Base-by-base conservation (phyloP, 2,329 filamentous ascomycete species). In the Pseudogymnoascus sp. region DNA sequence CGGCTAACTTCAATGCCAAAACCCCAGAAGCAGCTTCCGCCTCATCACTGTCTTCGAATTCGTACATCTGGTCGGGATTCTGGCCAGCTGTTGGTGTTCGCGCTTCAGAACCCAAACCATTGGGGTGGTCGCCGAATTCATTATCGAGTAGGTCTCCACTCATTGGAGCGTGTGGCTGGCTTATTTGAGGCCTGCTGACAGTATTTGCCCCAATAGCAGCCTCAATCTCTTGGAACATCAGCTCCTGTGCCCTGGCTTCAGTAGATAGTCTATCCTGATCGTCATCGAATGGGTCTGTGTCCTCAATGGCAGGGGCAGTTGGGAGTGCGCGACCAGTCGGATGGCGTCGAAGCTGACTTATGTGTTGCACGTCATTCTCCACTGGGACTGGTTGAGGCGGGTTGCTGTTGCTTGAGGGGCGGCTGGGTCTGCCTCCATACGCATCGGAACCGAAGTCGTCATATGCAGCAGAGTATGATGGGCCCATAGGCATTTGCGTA, bases 11-110 rank as follows among this genome's bases (percentile, higher is more conserved):
- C 82, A 97, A 86, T 68, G 92, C 92, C 72, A 90, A 84, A 61
- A 96, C 78, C 14, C 95, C 93, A 65, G 91, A 91, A 40, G 89
- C 87, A 18, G 89, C 93, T 74, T 97, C 93, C 0, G 89, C 86
- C 72, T 97, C 93, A 71, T 91, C 96, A 63, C 93, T 89, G 11
- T 81, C 81, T 29, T 81, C 78, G 37, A 80, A 76, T 66, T 78
- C 62, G 29, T 69, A 71, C 10, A 76, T 65, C 12, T 66, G 64
- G 10, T 65, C 63, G 12, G 59, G 11, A 16, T 40, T 39, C 8
- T 39, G 54, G 18, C 14, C 29, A 18, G 51, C 51, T 39, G 59
- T 61, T 29, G 59, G 59, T 29, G 59, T 40, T 42, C 45, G 31
- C 7, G 59, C 29, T 2, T 60, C 62, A 21, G 51, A 29, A 18